Percentiles rank a stretch among this genome's conserved stretches.
Conservation (phyloP, 352 stramenopile species). For the Phytopythium kandeliae region DNA sequence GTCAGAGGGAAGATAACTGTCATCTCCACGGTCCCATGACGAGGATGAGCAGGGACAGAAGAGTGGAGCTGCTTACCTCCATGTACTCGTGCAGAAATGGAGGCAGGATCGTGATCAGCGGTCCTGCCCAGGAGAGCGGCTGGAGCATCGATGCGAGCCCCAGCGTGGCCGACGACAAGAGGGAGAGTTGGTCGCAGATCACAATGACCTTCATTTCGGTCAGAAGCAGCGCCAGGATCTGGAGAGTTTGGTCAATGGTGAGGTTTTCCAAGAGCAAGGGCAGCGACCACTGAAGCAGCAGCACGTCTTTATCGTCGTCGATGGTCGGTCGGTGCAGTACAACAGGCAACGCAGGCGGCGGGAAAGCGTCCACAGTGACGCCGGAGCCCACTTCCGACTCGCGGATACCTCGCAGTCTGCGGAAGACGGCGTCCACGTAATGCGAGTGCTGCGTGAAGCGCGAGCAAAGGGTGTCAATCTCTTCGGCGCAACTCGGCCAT, state of each 20-base stretch:
- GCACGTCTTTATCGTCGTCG: conserved; percentile 28
- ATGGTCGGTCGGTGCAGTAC: conserved; percentile 21
- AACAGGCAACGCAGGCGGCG: conserved; percentile 9
- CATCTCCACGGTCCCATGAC: too few relatives aligned
- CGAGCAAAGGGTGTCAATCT: neutral
- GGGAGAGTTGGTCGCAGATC: conserved; percentile 34
- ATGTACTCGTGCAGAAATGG: conserved; percentile 48
- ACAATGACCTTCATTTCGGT: conserved; percentile 52
- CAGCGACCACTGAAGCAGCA: conserved; percentile 46
- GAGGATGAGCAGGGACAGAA: neutral
- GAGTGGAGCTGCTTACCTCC: conserved; percentile 21
- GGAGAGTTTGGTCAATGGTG: conserved; percentile 33
- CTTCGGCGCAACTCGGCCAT: neutral
- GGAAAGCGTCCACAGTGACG: conserved; percentile 15
- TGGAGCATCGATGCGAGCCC: conserved; percentile 35
- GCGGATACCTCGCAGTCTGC: conserved; percentile 12
- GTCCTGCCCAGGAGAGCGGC: conserved; percentile 41
- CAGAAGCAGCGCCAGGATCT: conserved; percentile 35
- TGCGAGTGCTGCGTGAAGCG: conserved; percentile 24
- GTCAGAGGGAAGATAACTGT: conserved; percentile 4
- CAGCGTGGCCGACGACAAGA: conserved; percentile 35
- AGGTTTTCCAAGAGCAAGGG: conserved; percentile 24
- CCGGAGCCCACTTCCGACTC: conserved; percentile 17
- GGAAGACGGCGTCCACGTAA: conserved; percentile 26
- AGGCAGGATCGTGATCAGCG: conserved; percentile 43